These are phyloP conservation scores for Hondaea fermentalgiana DNA, from an alignment of 108 stramenopile species.

Conservation along the genomic window DNA sequence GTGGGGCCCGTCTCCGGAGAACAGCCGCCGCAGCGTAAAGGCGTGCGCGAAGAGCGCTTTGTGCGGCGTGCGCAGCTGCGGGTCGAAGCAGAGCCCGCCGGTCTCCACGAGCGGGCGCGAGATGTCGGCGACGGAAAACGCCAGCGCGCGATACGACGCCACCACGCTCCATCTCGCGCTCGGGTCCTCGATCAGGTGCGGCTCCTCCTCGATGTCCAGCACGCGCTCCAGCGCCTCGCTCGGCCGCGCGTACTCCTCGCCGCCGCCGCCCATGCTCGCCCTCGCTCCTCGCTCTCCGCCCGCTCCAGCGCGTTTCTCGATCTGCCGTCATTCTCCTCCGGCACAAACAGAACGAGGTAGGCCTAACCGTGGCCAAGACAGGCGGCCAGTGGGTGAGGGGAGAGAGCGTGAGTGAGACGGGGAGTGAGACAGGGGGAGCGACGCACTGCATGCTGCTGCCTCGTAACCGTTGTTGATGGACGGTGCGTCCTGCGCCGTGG, in stretches of 20 bases:
- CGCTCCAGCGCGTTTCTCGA: too few relatives aligned
- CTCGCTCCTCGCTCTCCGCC: too few relatives aligned
- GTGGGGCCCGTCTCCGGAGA: background rate
- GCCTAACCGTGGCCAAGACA: too few relatives aligned
- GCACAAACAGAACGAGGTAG: too few relatives aligned
- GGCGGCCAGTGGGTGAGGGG: too few relatives aligned
- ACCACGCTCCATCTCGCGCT: background rate
- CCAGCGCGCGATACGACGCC: background rate
- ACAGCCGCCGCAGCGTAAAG: background rate
- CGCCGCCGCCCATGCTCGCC: too few relatives aligned
- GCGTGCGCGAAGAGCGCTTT: background rate
- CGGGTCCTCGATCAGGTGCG: background rate
- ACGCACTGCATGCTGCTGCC: too few relatives aligned
- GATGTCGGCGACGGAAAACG: background rate
- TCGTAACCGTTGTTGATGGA: too few relatives aligned
- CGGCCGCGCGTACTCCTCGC: background rate
- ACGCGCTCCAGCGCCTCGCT: conserved; percentile 11
- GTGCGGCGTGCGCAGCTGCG: background rate
- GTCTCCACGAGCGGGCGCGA: background rate
- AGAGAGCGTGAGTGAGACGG: too few relatives aligned
- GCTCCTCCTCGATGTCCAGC: background rate
- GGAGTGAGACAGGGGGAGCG: too few relatives aligned
- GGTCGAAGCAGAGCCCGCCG: background rate
- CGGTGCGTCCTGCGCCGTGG: too few relatives aligned
- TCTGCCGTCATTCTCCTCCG: too few relatives aligned